These are phyloP conservation scores for Hanseniaspora thailandica DNA, from an alignment of 805 yeast species.

Conservation along the genomic window DNA sequence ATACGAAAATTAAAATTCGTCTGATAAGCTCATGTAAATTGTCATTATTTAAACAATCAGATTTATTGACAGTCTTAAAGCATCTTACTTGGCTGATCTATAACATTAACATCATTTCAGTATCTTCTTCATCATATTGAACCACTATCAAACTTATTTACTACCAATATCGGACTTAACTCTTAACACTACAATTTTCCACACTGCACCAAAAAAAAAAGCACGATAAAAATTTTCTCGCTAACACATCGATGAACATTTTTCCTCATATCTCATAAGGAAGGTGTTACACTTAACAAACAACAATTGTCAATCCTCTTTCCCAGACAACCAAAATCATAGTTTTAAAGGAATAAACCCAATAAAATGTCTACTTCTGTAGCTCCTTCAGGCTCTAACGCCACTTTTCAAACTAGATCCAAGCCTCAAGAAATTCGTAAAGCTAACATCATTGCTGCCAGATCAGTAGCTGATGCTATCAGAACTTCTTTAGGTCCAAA, in stretches of 20 bases:
- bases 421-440: conserved; percentile 90
- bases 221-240: background rate
- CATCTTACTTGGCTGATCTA: no score
- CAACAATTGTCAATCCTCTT: background rate
- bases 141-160: no score
- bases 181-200: background rate
- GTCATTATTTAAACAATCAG: no score
- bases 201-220: background rate
- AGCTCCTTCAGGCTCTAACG: conserved; percentile 46
- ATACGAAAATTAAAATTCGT: no score
- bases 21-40: no score
- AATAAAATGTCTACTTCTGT: conserved; percentile 21
- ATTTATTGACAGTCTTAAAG: no score
- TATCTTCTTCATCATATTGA: no score
- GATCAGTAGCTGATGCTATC: conserved; percentile 91
- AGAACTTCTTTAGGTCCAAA: conserved; percentile 94
- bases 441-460: conserved; percentile 79
- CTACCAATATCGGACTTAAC: background rate
- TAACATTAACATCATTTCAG: no score
- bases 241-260: background rate
- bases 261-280: background rate
- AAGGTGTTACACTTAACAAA: background rate
- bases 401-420: conserved; percentile 83
- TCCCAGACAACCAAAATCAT: background rate
- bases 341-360: no score